phyloP scores from a whole-genome alignment of 148 eudicot species.

The Fagopyrum homotropicum region DNA sequence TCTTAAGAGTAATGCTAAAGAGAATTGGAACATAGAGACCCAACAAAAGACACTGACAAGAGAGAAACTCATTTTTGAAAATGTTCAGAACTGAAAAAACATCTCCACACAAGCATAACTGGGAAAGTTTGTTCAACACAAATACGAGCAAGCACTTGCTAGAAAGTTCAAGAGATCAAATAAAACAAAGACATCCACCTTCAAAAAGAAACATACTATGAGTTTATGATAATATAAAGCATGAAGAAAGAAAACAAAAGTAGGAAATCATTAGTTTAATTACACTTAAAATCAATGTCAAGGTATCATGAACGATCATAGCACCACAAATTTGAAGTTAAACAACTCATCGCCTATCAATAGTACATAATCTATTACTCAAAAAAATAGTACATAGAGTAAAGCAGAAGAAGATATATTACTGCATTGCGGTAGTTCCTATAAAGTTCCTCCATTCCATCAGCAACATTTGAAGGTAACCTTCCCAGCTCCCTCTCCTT shows the following conservation, averaged over 20 bases:
- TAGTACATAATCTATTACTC: not conserved
- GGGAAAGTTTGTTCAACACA: not conserved
- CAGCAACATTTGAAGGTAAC: slow-evolving; percentile 60
- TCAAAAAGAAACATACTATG: not conserved
- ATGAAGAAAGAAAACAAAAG: not conserved
- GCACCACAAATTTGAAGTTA: slow-evolving; percentile 8
- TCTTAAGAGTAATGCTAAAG: not conserved
- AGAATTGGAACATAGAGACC: not conserved
- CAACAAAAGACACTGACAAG: not conserved
- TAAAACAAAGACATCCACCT: not conserved
- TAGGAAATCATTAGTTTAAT: not conserved
- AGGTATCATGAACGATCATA: not conserved
- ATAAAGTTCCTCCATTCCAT: slow-evolving; percentile 78
- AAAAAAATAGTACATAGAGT: not conserved
- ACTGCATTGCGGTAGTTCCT: slow-evolving; percentile 76
- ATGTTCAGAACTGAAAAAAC: not conserved
- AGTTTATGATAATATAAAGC: not conserved
- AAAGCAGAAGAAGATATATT: slow-evolving; percentile 19
- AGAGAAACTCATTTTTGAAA: not conserved
- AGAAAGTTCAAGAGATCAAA: not conserved
- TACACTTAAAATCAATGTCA: slow-evolving; percentile 1
- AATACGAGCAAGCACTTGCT: not conserved
- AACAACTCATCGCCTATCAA: slow-evolving; percentile 2
- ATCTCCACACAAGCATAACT: not conserved
- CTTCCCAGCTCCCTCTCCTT: slow-evolving; percentile 64